A percentile compares a stretch with the other conserved stretches of the same genome.
phyloP scores from a whole-genome alignment of 352 stramenopile genomes.

The Aphanomyces invadans region DNA sequence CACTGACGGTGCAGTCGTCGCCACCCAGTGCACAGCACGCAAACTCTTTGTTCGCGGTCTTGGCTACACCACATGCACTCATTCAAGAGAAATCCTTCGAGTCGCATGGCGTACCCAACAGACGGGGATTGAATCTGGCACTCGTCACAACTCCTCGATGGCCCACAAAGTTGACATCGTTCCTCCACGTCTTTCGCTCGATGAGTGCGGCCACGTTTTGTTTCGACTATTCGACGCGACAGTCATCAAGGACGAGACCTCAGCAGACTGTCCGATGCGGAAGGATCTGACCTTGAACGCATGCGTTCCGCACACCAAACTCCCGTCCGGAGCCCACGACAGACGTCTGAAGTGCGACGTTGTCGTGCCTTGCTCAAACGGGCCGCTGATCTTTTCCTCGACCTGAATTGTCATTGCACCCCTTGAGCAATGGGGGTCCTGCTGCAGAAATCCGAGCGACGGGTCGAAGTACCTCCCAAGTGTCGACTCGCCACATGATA shows the following conservation, averaged over 20 bases:
- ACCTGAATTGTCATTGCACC: no score
- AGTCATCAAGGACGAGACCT: not conserved
- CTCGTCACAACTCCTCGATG: slow-evolving; percentile 71
- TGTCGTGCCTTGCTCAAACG: slow-evolving; percentile 67
- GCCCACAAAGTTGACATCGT: slow-evolving; percentile 82
- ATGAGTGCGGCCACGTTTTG: slow-evolving; percentile 78
- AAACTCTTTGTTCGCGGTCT: slow-evolving; percentile 64
- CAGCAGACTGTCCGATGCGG: no score
- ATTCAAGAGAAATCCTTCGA: not conserved
- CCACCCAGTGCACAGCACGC: slow-evolving; percentile 75
- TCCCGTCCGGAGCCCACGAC: slow-evolving; percentile 79
- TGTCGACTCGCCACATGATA: slow-evolving; percentile 72
- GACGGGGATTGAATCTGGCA: slow-evolving; percentile 75
- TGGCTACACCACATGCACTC: slow-evolving; percentile 31
- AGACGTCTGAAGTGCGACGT: slow-evolving; percentile 78
- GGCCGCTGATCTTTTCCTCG: slow-evolving; percentile 24
- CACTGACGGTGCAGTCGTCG: slow-evolving; percentile 77
- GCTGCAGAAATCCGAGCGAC: no score
- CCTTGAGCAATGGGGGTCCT: no score
- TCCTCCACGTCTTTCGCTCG: slow-evolving; percentile 64
- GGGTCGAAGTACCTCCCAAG: slow-evolving; percentile 68
- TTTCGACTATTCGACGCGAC: slow-evolving; percentile 38
- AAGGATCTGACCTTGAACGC: slow-evolving; percentile 65
- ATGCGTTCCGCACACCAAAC: slow-evolving; percentile 69
- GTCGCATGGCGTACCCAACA: slow-evolving; percentile 36